phyloP scores from a whole-genome alignment of 1,139 yeast genomes.

The Meyerozyma guilliermondii region DNA sequence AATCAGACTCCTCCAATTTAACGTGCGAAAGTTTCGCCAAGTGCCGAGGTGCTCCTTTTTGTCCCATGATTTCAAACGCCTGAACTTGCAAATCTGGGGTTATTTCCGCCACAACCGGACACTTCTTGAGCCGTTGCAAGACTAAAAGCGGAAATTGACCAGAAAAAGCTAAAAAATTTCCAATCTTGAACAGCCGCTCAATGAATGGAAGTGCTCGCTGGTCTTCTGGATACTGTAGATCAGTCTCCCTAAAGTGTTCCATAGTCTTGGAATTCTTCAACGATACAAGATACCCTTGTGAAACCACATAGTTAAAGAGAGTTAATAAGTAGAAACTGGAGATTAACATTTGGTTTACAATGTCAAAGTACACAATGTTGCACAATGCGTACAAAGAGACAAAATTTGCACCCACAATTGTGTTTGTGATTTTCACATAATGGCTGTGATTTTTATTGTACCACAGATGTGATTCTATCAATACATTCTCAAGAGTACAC shows the following conservation, averaged over 20 bases:
- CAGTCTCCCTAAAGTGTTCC: background rate
- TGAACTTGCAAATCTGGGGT: conserved; percentile 53
- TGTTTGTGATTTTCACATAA: background rate
- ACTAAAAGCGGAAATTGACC: conserved; percentile 52
- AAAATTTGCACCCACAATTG: background rate
- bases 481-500: too few species aligned
- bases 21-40: conserved; percentile 60
- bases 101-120: conserved; percentile 51
- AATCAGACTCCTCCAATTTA: conserved; percentile 12
- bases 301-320: background rate
- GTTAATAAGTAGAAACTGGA: background rate
- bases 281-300: background rate
- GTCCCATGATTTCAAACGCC: conserved; percentile 39
- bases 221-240: background rate
- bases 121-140: conserved; percentile 40
- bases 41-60: conserved; percentile 61
- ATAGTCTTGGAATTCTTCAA: background rate
- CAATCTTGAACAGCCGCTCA: conserved; percentile 43
- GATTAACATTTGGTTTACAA: background rate
- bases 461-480: too few species aligned
- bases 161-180: conserved; percentile 58
- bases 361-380: too few species aligned
- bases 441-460: too few species aligned
- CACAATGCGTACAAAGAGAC: too few species aligned
- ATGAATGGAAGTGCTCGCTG: background rate